Evolutionary conservation across 148 eudicot species (phyloP).

Genomic region (Rhododendron ferrugineum): DNA sequence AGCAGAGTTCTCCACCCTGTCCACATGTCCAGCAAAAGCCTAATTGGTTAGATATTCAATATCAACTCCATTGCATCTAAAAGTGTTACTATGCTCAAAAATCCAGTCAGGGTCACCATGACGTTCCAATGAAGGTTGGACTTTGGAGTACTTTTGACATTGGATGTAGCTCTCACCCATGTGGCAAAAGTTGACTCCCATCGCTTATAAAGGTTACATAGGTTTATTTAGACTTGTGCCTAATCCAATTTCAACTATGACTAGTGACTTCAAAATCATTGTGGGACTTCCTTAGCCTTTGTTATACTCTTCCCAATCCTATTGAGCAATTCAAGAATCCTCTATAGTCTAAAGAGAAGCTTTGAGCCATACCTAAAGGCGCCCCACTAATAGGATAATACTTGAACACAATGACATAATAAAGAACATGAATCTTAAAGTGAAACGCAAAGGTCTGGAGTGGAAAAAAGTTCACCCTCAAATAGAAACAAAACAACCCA

Average conservation of each 20-base stretch:
- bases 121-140: background rate
- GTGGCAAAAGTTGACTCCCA: background rate
- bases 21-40: conserved; percentile 13
- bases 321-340: background rate
- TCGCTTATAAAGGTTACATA: background rate
- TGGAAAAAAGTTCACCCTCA: background rate
- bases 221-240: background rate
- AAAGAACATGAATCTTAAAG: background rate
- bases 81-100: background rate
- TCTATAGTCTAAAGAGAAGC: background rate
- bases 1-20: conserved; percentile 98
- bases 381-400: background rate
- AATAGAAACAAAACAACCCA: background rate
- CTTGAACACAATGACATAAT: background rate
- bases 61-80: background rate
- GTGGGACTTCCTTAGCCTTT: background rate
- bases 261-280: background rate
- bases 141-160: background rate
- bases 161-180: background rate
- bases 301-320: background rate
- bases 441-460: background rate
- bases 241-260: background rate
- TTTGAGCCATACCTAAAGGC: background rate
- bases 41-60: background rate
- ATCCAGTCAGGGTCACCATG: background rate